Percentiles rank a stretch among this genome's conserved stretches.
Conservation (phyloP, 345 rosid species). For the Gossypium ekmanianum region DNA sequence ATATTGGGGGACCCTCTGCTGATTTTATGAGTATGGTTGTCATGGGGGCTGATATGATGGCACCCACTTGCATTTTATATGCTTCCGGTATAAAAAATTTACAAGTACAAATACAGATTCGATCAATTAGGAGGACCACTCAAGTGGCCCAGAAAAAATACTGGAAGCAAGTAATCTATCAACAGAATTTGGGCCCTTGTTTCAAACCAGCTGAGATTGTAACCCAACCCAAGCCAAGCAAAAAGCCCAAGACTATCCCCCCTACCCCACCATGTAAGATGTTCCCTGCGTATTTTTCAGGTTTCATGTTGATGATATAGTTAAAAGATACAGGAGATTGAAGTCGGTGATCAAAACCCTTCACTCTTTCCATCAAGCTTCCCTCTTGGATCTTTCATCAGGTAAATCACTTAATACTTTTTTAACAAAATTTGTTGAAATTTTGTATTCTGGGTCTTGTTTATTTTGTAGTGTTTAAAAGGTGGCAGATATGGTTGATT, state of each 20-base stretch:
- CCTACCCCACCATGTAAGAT: not conserved
- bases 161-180: not conserved
- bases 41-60: not conserved
- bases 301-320: not conserved
- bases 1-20: too few relatives aligned
- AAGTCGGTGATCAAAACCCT: not conserved
- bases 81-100: too few relatives aligned
- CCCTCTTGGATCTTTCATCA: not conserved
- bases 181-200: not conserved
- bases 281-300: conserved; percentile 4
- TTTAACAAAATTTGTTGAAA: not conserved
- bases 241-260: not conserved
- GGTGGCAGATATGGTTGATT: not conserved
- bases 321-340: not conserved
- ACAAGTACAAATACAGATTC: too few relatives aligned
- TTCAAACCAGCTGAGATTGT: not conserved
- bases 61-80: too few relatives aligned
- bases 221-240: not conserved
- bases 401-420: not conserved
- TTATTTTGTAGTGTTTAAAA: not conserved
- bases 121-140: too few relatives aligned
- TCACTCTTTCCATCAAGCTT: not conserved
- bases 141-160: too few relatives aligned
- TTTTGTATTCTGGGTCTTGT: not conserved
- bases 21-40: not conserved